Conservation (phyloP, 192 early-diverging fungal genomes). For the Entomortierella beljakovae region DNA sequence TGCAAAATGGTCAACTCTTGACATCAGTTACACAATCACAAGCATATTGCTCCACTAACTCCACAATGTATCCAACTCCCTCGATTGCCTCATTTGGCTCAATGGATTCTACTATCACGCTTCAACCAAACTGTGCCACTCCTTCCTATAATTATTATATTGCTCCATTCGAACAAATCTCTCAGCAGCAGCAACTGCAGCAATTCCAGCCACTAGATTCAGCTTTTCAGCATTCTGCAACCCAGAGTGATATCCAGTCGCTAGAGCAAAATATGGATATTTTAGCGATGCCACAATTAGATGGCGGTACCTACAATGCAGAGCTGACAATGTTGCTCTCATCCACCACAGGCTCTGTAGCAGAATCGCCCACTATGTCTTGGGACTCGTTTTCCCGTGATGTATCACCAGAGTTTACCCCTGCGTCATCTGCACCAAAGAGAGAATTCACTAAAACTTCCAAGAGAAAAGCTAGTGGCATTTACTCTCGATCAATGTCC, state of each 20-base stretch:
- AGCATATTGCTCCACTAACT: background rate
- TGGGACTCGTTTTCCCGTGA: constrained; percentile 19
- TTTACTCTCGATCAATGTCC: background rate
- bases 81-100: constrained; percentile 1
- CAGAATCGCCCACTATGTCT: constrained; percentile 15
- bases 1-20: background rate
- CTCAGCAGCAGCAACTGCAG: constrained; percentile 12
- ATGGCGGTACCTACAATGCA: background rate
- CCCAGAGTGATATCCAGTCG: constrained; percentile 6
- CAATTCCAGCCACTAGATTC: background rate
- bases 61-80: background rate
- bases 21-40: constrained; percentile 5
- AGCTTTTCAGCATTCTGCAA: background rate
- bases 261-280: constrained; percentile 12
- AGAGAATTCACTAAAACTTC: background rate
- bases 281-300: constrained; percentile 9
- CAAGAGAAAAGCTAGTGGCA: background rate
- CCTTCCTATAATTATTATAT: background rate
- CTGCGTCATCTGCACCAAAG: background rate
- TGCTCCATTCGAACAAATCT: background rate
- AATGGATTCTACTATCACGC: background rate
- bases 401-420: background rate
- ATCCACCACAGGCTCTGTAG: background rate
- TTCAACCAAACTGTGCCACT: background rate
- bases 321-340: background rate